Evolutionary conservation across 169 alveolate genomes (phyloP).

Genomic region (Plasmodium malariae): DNA sequence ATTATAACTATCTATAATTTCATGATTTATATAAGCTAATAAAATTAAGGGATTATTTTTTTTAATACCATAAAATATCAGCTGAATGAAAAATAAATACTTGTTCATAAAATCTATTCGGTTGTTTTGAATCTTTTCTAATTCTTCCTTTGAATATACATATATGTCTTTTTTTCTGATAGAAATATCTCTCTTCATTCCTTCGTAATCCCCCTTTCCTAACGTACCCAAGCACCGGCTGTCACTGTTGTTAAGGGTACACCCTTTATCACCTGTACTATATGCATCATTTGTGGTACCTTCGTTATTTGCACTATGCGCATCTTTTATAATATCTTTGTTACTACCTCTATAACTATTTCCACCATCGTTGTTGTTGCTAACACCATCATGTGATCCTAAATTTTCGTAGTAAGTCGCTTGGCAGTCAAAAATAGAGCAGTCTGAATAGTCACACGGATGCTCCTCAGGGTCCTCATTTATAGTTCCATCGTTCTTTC

Average conservation of each 20-base stretch:
- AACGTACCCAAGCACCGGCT: no score
- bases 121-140: slow-evolving; percentile 14
- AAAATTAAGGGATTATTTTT: slow-evolving; percentile 61
- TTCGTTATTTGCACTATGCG: not conserved
- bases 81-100: slow-evolving; percentile 61
- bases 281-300: not conserved
- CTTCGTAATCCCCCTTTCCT: not conserved
- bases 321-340: no score
- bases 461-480: not conserved
- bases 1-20: slow-evolving; percentile 22
- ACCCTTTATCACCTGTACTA: not conserved
- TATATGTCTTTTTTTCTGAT: not conserved
- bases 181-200: not conserved
- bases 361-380: no score
- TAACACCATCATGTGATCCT: not conserved
- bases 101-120: slow-evolving; percentile 50
- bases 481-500: not conserved
- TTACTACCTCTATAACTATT: no score
- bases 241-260: not conserved
- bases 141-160: slow-evolving; percentile 30
- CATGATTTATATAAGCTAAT: slow-evolving; percentile 58
- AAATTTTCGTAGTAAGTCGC: slow-evolving; percentile 35
- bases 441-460: slow-evolving; percentile 1
- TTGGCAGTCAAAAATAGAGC: slow-evolving; percentile 17
- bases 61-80: slow-evolving; percentile 45